Evolutionary conservation across 1,284 basidiomycete species (phyloP).

Genomic region (Boletus semigastroideus): DNA sequence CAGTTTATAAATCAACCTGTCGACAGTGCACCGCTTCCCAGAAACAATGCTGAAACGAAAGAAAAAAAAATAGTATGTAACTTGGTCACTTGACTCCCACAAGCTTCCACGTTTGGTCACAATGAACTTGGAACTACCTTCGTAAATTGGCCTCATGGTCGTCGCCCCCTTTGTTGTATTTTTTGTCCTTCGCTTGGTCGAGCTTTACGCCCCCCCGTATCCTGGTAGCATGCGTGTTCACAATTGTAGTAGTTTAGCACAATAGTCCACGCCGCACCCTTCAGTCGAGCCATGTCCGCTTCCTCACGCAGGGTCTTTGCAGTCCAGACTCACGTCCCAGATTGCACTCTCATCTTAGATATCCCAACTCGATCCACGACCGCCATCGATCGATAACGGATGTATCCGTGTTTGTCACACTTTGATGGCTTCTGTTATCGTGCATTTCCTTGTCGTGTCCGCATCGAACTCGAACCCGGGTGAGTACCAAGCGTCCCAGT

Average conservation of each 20-base stretch:
- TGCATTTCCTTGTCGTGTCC: neutral
- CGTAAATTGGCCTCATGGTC: conserved; percentile 9
- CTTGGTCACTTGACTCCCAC: conserved; percentile 9
- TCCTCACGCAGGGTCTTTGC: neutral
- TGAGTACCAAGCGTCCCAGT: neutral
- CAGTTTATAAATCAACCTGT: conserved; percentile 23
- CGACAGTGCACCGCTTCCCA: conserved; percentile 8
- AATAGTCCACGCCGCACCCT: conserved; percentile 15
- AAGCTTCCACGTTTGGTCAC: conserved; percentile 20
- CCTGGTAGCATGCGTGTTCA: neutral
- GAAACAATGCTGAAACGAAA: conserved; percentile 20
- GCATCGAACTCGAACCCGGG: neutral
- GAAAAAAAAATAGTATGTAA: neutral
- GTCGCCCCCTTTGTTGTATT: conserved; percentile 11
- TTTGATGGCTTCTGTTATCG: conserved; percentile 5
- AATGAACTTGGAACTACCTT: conserved; percentile 6
- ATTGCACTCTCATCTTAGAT: neutral
- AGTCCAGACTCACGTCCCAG: neutral
- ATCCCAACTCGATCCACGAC: conserved; percentile 22
- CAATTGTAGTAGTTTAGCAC: conserved; percentile 23
- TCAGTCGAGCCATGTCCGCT: conserved; percentile 3
- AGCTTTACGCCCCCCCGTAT: neutral
- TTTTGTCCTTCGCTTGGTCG: conserved; percentile 6
- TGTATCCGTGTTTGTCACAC: conserved; percentile 10
- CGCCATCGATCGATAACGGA: conserved; percentile 21